phyloP scores from a whole-genome alignment of 2,329 filamentous ascomycete species.

The Ilyonectria mors-panacis region DNA sequence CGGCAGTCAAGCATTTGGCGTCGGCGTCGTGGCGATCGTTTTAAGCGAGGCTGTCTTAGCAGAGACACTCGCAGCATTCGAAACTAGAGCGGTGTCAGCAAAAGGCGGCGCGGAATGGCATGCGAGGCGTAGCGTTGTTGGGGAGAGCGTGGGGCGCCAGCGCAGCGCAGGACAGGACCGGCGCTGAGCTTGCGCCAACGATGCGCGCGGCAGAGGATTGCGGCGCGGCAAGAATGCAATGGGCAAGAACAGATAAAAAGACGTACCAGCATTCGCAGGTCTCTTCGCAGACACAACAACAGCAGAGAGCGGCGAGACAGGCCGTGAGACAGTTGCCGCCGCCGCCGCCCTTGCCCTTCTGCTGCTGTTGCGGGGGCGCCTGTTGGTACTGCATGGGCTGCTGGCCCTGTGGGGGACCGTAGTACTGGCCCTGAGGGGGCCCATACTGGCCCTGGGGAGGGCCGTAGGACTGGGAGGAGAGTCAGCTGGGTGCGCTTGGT shows the following conservation, averaged over 20 bases:
- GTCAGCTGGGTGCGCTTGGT: slow-evolving; percentile 28
- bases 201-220: slow-evolving; percentile 15
- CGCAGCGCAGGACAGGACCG: not conserved
- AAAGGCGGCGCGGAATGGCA: not conserved
- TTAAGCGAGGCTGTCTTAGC: slow-evolving; percentile 41
- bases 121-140: not conserved
- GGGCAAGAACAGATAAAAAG: not conserved
- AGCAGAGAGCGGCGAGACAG: slow-evolving; percentile 65
- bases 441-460: slow-evolving; percentile 51
- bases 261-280: slow-evolving; percentile 65
- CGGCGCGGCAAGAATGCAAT: slow-evolving; percentile 16
- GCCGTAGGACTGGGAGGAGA: slow-evolving; percentile 48
- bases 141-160: not conserved
- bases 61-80: slow-evolving; percentile 60
- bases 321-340: slow-evolving; percentile 61
- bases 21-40: slow-evolving; percentile 3
- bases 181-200: slow-evolving; percentile 15
- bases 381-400: slow-evolving; percentile 62
- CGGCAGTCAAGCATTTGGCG: slow-evolving; percentile 15
- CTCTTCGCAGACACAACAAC: slow-evolving; percentile 66
- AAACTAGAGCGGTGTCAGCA: slow-evolving; percentile 47
- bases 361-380: slow-evolving; percentile 51
- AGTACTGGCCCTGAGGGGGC: slow-evolving; percentile 51
- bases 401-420: slow-evolving; percentile 53
- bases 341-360: slow-evolving; percentile 54